Percentiles rank a stretch among this genome's conserved stretches.
Evolutionary conservation across 192 early-diverging fungal genomes (phyloP).

Genomic region (Chytriomyces hyalinus): DNA sequence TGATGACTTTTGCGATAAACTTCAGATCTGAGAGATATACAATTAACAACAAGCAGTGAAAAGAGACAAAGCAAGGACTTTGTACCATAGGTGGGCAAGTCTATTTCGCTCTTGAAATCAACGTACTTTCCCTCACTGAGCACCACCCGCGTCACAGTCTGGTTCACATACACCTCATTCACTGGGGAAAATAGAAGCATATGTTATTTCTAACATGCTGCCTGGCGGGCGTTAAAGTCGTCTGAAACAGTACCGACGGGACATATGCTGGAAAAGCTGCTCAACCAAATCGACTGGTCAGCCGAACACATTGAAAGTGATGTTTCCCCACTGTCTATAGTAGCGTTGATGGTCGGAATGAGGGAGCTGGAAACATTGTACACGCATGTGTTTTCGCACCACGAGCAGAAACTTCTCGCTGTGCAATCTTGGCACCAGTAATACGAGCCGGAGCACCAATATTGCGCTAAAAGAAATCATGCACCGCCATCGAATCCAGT

Average conservation of each 20-base stretch:
- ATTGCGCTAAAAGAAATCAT: not conserved
- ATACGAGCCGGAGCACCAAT: constrained; percentile 19
- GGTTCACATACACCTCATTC: not conserved
- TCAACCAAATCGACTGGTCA: not conserved
- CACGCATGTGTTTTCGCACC: constrained; percentile 24
- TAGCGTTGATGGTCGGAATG: not conserved
- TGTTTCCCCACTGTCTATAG: not conserved
- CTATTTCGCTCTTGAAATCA: not conserved
- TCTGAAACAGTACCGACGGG: not conserved
- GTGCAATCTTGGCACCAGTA: constrained; percentile 29
- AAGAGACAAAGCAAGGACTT: too few relatives aligned
- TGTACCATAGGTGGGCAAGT: not conserved
- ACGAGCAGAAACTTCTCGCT: constrained; percentile 10
- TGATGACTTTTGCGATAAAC: not conserved
- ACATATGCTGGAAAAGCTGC: not conserved
- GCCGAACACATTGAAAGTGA: not conserved
- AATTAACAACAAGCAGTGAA: not conserved
- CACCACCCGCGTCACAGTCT: not conserved
- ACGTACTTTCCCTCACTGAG: not conserved
- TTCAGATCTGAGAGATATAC: not conserved
- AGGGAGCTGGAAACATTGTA: not conserved
- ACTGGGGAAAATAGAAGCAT: not conserved
- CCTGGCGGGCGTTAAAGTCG: too few relatives aligned
- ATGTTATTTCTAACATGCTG: not conserved
- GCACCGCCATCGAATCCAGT: not conserved